Evolutionary conservation across 1,284 basidiomycete genomes (phyloP), one percentile per base, ranked within the genome.

Genomic region (Tausonia pullulans): DNA sequence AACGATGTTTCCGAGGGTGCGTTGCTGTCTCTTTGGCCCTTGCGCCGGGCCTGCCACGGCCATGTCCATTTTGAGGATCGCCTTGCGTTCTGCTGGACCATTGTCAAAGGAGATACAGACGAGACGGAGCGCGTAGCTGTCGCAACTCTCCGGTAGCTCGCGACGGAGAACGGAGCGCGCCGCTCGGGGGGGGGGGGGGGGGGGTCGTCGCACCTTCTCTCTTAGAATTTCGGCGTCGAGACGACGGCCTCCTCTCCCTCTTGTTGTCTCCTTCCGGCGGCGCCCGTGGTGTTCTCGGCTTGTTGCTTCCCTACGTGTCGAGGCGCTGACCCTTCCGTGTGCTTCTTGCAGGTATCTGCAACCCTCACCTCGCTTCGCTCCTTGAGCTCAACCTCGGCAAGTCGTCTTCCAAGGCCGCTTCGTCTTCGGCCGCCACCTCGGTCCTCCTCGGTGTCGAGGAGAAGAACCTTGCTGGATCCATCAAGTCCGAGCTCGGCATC

Each of bases 1-100:
- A 96, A 98, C 75, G 94, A 98, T 77, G 79, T 98, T 14, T 98
- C 95, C 5, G 95, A 98, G 81, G 93, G 95, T 92, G 70, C 67
- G 56, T 54, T 57, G 27, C 27, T 27, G 27, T 27, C 27, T 27
- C 27, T 27, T 27, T 27, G 27, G 27, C 27, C 27, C 27, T 27
- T 27, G 27, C 27, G 27, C 27, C 27, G 27, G 27, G 27, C 27
- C 27, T 27, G 27, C 27, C 27, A 27, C 27, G 27, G 27, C 27
- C 27, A 27, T 27, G 27, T 27, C 27, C 27, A 27, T 27, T 27
- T 27, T 27, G 27, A 27, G 27, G 27, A 27, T 27, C 27, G 27
- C 27, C 27, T 27, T 27, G 27, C 27, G 27, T 27, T 27, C 27
- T 27, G 2, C 27, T 27, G 27, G 27, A 2, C 27, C 27, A 27